A percentile compares a stretch with the other conserved stretches of the same genome.
These are phyloP conservation scores for Neurospora intermedia DNA, from an alignment of 495 filamentous ascomycete species.

Conservation along the genomic window DNA sequence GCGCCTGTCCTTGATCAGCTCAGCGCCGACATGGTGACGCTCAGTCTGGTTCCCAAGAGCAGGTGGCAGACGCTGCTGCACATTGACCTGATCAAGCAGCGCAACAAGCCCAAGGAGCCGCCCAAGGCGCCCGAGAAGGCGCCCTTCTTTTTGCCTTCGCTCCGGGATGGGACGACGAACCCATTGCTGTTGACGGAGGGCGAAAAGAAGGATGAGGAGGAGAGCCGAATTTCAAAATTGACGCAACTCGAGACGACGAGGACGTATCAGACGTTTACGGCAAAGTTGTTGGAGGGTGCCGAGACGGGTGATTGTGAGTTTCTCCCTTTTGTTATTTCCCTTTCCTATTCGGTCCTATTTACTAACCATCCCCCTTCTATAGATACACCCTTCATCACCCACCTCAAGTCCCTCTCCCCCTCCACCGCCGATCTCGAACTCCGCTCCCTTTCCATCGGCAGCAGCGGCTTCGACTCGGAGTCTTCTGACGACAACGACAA, in stretches of 20 bases:
- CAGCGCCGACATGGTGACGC: constrained; percentile 65
- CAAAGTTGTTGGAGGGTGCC: constrained; percentile 42
- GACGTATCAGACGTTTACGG: constrained; percentile 46
- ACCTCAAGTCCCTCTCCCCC: constrained; percentile 69
- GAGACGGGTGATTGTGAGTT: constrained; percentile 41
- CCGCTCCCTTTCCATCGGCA: constrained; percentile 57
- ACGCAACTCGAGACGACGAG: constrained; percentile 29
- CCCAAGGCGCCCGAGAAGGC: constrained; percentile 89
- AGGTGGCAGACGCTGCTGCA: constrained; percentile 91
- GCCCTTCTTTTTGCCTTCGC: constrained; percentile 86
- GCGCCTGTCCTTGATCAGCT: constrained; percentile 61
- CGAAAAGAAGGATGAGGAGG: constrained; percentile 1
- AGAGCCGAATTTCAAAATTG: constrained; percentile 22
- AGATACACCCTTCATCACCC: constrained; percentile 53
- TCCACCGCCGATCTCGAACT: constrained; percentile 81
- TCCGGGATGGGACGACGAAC: constrained; percentile 24
- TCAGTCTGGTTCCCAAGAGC: constrained; percentile 78
- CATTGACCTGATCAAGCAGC: constrained; percentile 78
- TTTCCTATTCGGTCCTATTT: too few species aligned
- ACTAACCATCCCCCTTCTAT: background rate
- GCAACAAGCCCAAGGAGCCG: constrained; percentile 88
- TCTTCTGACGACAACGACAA: constrained; percentile 26
- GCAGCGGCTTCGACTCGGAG: constrained; percentile 25
- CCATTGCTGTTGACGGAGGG: constrained; percentile 19
- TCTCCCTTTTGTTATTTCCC: background rate